These are phyloP conservation scores for Xylaria sp. DNA, from an alignment of 2,329 filamentous ascomycete genomes.

Conservation along the genomic window DNA sequence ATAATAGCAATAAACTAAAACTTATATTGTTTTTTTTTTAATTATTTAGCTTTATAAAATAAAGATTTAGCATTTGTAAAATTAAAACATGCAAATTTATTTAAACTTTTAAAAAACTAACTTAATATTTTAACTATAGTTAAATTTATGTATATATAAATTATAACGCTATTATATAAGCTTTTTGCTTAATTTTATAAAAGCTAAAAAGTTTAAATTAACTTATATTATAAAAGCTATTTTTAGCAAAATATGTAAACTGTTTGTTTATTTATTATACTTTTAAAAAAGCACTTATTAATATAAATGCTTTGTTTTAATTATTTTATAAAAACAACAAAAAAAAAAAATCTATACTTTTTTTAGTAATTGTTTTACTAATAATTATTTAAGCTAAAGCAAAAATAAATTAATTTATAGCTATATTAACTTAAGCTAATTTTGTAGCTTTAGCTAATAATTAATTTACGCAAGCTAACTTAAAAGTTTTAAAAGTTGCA, in stretches of 20 bases:
- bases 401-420: no score
- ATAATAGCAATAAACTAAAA: not conserved
- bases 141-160: slow-evolving; percentile 4
- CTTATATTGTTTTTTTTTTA: slow-evolving; percentile 5
- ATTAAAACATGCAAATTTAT: slow-evolving; percentile 5
- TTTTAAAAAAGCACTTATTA: not conserved
- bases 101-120: slow-evolving; percentile 7
- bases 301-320: not conserved
- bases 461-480: no score
- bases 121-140: slow-evolving; percentile 7
- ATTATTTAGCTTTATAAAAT: not conserved
- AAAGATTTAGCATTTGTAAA: slow-evolving; percentile 9
- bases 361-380: not conserved
- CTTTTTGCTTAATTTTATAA: slow-evolving; percentile 1
- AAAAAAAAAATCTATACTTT: not conserved
- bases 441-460: no score
- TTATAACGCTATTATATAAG: not conserved
- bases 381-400: not conserved
- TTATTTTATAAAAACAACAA: no score
- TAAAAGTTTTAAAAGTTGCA: no score
- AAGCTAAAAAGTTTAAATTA: not conserved
- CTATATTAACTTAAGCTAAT: no score
- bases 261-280: not conserved
- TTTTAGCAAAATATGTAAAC: not conserved
- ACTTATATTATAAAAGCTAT: not conserved